Percentiles rank a stretch among this genome's conserved stretches.
Evolutionary conservation across 305 asterid genomes (phyloP).

Genomic region (Solanum chacoense): DNA sequence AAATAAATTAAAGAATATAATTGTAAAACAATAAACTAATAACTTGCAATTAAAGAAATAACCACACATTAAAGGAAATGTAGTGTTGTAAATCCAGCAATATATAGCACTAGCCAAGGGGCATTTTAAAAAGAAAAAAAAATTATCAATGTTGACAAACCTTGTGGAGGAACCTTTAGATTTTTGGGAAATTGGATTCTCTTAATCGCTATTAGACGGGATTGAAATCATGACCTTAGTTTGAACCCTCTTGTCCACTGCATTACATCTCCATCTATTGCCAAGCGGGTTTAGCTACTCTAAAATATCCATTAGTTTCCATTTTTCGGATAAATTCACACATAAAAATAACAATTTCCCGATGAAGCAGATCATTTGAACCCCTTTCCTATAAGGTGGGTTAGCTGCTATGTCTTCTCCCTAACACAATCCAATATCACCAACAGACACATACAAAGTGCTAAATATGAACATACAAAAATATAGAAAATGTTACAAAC

Average conservation of each 20-base stretch:
- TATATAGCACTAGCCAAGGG: not conserved
- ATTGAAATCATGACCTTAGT: not conserved
- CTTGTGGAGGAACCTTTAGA: not conserved
- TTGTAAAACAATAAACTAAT: not conserved
- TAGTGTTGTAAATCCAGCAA: not conserved
- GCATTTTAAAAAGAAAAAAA: not conserved
- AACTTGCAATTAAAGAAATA: not conserved
- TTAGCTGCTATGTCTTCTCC: not conserved
- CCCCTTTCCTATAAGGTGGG: not conserved
- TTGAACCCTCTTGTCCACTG: not conserved
- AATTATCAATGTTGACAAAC: not conserved
- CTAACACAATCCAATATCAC: not conserved
- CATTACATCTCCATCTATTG: not conserved
- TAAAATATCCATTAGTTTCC: not conserved
- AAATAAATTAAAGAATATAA: not conserved
- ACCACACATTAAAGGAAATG: not conserved
- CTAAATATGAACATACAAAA: not conserved
- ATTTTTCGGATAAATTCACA: not conserved
- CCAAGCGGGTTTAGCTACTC: not conserved
- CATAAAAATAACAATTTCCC: not conserved
- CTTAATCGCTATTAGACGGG: not conserved
- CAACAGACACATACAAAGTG: not conserved
- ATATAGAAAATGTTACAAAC: not conserved
- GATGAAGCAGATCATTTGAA: not conserved
- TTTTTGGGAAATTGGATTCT: not conserved